Base-by-base conservation (phyloP, 2,329 filamentous ascomycete genomes). In the Ascochyta lentis region DNA sequence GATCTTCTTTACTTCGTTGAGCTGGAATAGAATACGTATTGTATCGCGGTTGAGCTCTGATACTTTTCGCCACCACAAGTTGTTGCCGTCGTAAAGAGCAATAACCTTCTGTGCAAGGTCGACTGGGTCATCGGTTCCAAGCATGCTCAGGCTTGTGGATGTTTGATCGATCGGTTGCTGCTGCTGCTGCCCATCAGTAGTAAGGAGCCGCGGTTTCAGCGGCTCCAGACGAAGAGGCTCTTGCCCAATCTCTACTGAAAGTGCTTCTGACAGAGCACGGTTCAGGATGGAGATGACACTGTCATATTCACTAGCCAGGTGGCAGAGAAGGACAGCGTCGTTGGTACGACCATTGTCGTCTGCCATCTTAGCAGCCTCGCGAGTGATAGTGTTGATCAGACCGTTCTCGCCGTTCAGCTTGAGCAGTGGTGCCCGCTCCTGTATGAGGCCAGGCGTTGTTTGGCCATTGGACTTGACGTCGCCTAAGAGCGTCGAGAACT, bases 281-380 rank as follows among this genome's bases (percentile, higher is more conserved):
- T 93, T 96, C 70, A 98, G 86, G 63, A 98, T 94, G 24, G 85
- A 81, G 39, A 97, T 87, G n/a, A 98, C 96, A 49, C 88, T 92
- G 74, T 99, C 92, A 73, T 96, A 98, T 74, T 99, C 93, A 69
- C 92, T 91, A 0, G 95, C 94, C 39, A 99, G 83, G 75, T 99
- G 94, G 75, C 96, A 98, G 47, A 99, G 83, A 46, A 99, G 83
- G 13, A 98, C 94, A 2, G 96, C 93, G 76, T 99, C 95, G 0
- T 94, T 96, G 1, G 89, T 92, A 45, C 96, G 86, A 35, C 95
- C 94, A 67, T 94, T 96, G 74, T 98, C 94, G 66, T 99, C 94
- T 4, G 95, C 95, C 69, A 93, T 91, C 61, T 89, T 89, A 37
- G 95, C 95, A 8, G 95, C 95, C 75, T 96, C 92, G 39, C 95